A percentile compares a stretch with the other conserved stretches of the same genome.
phyloP scores from a whole-genome alignment of 2,329 filamentous ascomycete genomes.

The Fusarium liriodendri region DNA sequence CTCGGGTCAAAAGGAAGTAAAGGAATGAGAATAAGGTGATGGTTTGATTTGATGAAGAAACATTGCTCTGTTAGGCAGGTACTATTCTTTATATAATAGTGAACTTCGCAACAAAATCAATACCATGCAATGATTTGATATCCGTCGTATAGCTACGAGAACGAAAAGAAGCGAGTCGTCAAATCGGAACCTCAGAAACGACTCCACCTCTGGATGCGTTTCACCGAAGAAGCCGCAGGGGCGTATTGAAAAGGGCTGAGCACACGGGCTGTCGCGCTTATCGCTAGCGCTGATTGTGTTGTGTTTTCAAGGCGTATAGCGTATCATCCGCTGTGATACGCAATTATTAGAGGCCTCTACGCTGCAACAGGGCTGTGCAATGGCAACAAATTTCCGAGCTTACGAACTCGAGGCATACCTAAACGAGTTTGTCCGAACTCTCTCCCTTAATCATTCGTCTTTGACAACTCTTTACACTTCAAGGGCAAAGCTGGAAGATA shows the following conservation, averaged over 20 bases:
- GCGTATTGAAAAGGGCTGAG: not conserved
- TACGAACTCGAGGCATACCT: not conserved
- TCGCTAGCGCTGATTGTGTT: not conserved
- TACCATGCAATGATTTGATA: not conserved
- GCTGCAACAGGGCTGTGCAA: not conserved
- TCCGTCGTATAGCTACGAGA: not conserved
- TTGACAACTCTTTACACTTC: not conserved
- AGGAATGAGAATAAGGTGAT: not conserved
- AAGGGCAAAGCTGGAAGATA: not conserved
- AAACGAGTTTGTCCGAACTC: not conserved
- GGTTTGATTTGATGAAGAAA: not conserved
- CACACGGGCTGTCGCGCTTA: not conserved
- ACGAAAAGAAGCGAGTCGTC: not conserved
- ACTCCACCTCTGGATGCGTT: not conserved
- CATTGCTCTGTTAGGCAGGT: not conserved
- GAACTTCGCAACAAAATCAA: rapidly evolving
- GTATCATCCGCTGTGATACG: not conserved
- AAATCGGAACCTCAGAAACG: not conserved
- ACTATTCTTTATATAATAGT: not conserved
- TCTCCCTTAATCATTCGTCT: not conserved
- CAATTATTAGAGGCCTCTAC: not conserved
- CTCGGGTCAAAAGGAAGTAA: no score
- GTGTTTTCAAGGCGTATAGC: not conserved
- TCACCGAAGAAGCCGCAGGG: not conserved
- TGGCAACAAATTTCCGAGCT: not conserved